These are phyloP conservation scores for Bruguiera gymnorhiza DNA, from an alignment of 345 rosid species.

Conservation along the genomic window DNA sequence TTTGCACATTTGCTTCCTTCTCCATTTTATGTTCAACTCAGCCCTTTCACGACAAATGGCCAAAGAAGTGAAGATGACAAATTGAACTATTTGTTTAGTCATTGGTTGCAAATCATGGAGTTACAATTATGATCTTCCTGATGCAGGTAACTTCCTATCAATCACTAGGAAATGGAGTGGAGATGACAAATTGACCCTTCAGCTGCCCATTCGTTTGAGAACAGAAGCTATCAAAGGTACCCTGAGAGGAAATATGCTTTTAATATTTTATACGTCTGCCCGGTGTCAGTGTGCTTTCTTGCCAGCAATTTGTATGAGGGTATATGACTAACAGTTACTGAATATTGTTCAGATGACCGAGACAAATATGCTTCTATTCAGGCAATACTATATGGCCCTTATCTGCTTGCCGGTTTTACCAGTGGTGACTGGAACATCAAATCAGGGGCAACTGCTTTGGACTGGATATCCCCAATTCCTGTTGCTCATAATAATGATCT, in stretches of 20 bases:
- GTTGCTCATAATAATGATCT: conserved; percentile 44
- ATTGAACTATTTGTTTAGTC: background rate
- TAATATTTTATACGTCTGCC: no score
- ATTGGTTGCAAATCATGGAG: background rate
- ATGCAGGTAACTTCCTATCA: conserved; percentile 59
- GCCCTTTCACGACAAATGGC: no score
- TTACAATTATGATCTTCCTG: background rate
- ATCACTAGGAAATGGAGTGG: conserved; percentile 51
- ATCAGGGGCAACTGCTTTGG: conserved; percentile 39
- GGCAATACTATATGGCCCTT: conserved; percentile 88
- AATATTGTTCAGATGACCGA: conserved; percentile 61
- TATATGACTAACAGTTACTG: background rate
- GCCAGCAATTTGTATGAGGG: background rate
- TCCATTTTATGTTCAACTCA: no score
- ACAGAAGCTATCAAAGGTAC: conserved; percentile 75
- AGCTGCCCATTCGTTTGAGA: conserved; percentile 55
- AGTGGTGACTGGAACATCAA: conserved; percentile 65
- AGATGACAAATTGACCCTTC: conserved; percentile 52
- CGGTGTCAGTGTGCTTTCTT: no score
- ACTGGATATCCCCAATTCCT: conserved; percentile 63
- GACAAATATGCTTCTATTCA: conserved; percentile 60
- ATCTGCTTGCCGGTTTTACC: conserved; percentile 68
- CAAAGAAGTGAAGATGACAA: background rate
- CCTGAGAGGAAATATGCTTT: no score
- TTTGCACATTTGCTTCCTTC: background rate